phyloP scores from a whole-genome alignment of 2,329 filamentous ascomycete genomes.

The Camptophora hylomeconis region DNA sequence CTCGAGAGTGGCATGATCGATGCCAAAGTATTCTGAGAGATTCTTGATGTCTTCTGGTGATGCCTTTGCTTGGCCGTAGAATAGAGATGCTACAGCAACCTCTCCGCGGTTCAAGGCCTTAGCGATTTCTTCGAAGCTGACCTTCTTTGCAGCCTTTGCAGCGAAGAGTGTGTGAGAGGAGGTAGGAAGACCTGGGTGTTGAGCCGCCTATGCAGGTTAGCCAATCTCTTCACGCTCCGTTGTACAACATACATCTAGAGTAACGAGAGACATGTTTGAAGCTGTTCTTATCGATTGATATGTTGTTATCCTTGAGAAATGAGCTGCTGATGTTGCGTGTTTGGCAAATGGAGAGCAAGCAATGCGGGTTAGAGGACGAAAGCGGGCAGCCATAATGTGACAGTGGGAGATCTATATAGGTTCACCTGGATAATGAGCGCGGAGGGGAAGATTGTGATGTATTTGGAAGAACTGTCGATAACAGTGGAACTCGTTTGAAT shows the following conservation, averaged over 20 bases:
- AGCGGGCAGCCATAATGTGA: too few relatives aligned
- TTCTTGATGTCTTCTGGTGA: conserved; percentile 55
- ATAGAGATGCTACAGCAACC: conserved; percentile 74
- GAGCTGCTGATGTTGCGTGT: conserved; percentile 1
- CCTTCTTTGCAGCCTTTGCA: conserved; percentile 61
- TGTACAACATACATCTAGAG: conserved; percentile 26
- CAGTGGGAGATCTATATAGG: too few relatives aligned
- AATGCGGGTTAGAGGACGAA: too few relatives aligned
- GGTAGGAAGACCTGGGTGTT: conserved; percentile 55
- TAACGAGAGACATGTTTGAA: conserved; percentile 30
- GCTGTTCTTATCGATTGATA: conserved; percentile 4
- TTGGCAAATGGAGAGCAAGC: too few relatives aligned
- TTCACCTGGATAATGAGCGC: too few relatives aligned
- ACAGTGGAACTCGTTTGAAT: too few relatives aligned
- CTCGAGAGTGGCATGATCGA: conserved; percentile 44
- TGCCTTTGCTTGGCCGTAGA: conserved; percentile 76
- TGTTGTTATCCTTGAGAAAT: background rate
- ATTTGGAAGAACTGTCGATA: too few relatives aligned
- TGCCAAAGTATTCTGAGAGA: conserved; percentile 51
- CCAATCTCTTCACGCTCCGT: conserved; percentile 5
- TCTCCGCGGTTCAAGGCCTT: conserved; percentile 62
- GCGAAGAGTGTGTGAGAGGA: conserved; percentile 64
- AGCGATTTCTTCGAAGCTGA: conserved; percentile 70
- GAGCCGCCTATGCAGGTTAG: conserved; percentile 40
- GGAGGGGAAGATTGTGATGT: too few relatives aligned